These are phyloP conservation scores for Taxillus chinensis DNA, from an alignment of 164 flowering plant genomes.

Conservation along the genomic window DNA sequence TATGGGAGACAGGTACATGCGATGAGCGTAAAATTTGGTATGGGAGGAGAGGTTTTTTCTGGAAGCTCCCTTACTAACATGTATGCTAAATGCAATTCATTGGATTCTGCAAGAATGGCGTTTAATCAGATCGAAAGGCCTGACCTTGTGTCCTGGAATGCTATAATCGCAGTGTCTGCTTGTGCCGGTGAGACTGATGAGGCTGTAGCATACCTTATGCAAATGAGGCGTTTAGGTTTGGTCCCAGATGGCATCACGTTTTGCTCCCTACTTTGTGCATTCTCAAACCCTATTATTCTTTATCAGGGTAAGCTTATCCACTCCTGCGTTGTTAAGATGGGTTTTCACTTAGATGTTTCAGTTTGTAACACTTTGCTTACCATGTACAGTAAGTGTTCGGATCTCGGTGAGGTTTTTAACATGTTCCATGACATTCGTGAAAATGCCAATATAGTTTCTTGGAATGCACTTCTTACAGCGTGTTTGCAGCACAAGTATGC, in stretches of 20 bases:
- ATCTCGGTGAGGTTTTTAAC: slow-evolving; percentile 24
- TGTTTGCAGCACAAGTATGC: slow-evolving; percentile 38
- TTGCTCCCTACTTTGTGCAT: slow-evolving; percentile 49
- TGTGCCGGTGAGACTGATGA: slow-evolving; percentile 26
- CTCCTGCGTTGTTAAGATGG: slow-evolving; percentile 34
- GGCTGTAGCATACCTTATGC: slow-evolving; percentile 35
- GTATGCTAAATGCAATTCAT: slow-evolving; percentile 63
- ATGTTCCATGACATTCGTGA: slow-evolving; percentile 31
- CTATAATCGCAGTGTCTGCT: slow-evolving; percentile 51
- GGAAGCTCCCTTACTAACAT: slow-evolving; percentile 66
- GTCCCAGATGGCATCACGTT: slow-evolving; percentile 47
- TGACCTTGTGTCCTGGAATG: slow-evolving; percentile 70
- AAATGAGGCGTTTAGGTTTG: slow-evolving; percentile 32
- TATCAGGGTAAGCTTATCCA: slow-evolving; percentile 46
- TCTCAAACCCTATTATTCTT: slow-evolving; percentile 19
- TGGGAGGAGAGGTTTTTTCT: slow-evolving; percentile 32
- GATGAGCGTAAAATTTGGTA: slow-evolving; percentile 49
- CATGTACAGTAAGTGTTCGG: slow-evolving; percentile 52
- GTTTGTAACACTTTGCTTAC: slow-evolving; percentile 50
- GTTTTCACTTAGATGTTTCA: slow-evolving; percentile 23
- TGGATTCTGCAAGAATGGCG: slow-evolving; percentile 32
- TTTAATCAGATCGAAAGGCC: slow-evolving; percentile 44
- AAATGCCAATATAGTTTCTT: slow-evolving; percentile 43
- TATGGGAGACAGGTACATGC: slow-evolving; percentile 55
- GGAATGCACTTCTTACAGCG: slow-evolving; percentile 60